Evolutionary conservation across 768 basidiomycete species (phyloP).

Genomic region (Termitomyces sp.): DNA sequence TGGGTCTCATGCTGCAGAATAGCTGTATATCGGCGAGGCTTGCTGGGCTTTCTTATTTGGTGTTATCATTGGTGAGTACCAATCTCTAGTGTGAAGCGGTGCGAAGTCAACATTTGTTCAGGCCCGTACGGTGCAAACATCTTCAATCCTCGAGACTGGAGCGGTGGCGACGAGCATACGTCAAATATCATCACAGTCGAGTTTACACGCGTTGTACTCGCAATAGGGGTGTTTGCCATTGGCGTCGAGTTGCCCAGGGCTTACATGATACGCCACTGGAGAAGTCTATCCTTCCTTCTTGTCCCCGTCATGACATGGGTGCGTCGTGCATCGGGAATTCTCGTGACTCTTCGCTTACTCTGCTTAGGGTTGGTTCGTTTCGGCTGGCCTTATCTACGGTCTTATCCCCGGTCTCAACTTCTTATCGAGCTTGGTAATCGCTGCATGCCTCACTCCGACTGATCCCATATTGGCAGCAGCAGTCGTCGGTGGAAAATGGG

Average conservation of each 20-base stretch:
- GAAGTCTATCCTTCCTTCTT: constrained; percentile 78
- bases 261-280: constrained; percentile 93
- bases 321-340: constrained; percentile 21
- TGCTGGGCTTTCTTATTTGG: constrained; percentile 93
- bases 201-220: constrained; percentile 86
- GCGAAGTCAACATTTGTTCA: constrained; percentile 19
- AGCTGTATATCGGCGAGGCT: constrained; percentile 95
- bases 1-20: constrained; percentile 2
- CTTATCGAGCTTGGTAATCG: constrained; percentile 83
- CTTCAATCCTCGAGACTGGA: constrained; percentile 82
- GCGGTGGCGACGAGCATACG: constrained; percentile 34
- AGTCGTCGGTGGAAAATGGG: constrained; percentile 93
- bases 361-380: constrained; percentile 87
- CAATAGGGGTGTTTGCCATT: constrained; percentile 96
- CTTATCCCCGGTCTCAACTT: constrained; percentile 88
- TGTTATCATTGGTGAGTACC: constrained; percentile 70
- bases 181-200: constrained; percentile 85
- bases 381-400: constrained; percentile 85
- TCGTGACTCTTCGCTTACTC: constrained; percentile 5
- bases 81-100: neutral
- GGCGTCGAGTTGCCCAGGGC: constrained; percentile 97
- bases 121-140: constrained; percentile 80
- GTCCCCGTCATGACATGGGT: constrained; percentile 84
- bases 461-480: constrained; percentile 93
- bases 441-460: constrained; percentile 91